A percentile compares a stretch with the other conserved stretches of the same genome.
These are phyloP conservation scores for Talaromyces piceae DNA, from an alignment of 2,329 filamentous ascomycete genomes.

Conservation along the genomic window DNA sequence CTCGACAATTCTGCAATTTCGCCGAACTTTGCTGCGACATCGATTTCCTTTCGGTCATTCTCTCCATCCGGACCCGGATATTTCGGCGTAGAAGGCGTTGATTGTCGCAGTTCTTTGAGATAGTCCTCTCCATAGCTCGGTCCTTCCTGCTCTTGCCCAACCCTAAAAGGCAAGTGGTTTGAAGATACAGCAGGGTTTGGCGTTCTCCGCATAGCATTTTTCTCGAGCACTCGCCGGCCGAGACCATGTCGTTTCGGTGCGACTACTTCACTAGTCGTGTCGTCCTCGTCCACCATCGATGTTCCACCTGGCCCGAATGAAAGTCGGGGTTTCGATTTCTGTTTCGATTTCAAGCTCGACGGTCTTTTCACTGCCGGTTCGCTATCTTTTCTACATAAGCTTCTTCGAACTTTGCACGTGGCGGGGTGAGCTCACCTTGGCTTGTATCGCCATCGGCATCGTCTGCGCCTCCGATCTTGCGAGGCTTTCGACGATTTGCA, in stretches of 20 bases:
- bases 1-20: slow-evolving; percentile 28
- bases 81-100: slow-evolving; percentile 74
- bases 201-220: slow-evolving; percentile 56
- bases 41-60: slow-evolving; percentile 47
- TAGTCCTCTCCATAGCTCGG: slow-evolving; percentile 83
- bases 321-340: slow-evolving; percentile 66
- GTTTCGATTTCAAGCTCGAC: slow-evolving; percentile 46
- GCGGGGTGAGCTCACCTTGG: slow-evolving; percentile 34
- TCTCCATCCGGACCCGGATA: slow-evolving; percentile 33
- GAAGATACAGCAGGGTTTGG: slow-evolving; percentile 38
- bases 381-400: slow-evolving; percentile 25
- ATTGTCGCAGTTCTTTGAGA: slow-evolving; percentile 74
- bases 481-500: slow-evolving; percentile 57
- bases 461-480: slow-evolving; percentile 65
- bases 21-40: slow-evolving; percentile 44
- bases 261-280: slow-evolving; percentile 44
- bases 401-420: not conserved
- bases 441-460: slow-evolving; percentile 37
- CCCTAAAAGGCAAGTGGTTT: slow-evolving; percentile 50
- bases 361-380: slow-evolving; percentile 49
- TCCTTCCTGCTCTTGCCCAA: slow-evolving; percentile 58
- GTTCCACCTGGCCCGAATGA: slow-evolving; percentile 64
- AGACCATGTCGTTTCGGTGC: slow-evolving; percentile 55
- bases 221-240: slow-evolving; percentile 58
- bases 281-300: slow-evolving; percentile 47